Conservation (phyloP, 257 asterid species). For the Oldenlandia corymbosa region DNA sequence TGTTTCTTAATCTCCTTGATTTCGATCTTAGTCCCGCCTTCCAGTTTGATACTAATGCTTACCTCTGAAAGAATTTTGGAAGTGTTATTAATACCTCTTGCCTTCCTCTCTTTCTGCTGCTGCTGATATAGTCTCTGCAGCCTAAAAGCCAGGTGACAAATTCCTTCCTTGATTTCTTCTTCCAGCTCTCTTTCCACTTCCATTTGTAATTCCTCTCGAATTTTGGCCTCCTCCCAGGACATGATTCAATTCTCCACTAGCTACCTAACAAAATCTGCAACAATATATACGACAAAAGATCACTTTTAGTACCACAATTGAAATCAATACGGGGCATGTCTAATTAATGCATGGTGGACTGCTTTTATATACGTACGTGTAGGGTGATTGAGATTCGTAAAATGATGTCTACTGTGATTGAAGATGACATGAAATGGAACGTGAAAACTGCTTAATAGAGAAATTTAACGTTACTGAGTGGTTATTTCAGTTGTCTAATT, state of each 20-base stretch:
- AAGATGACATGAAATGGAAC: constrained; percentile 22
- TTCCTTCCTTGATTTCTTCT: constrained; percentile 59
- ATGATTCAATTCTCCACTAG: constrained; percentile 12
- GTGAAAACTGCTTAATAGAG: neutral
- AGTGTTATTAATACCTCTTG: constrained; percentile 3
- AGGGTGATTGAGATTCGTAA: constrained; percentile 7
- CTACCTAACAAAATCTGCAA: neutral
- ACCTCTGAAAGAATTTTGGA: constrained; percentile 33
- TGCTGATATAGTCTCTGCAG: constrained; percentile 55
- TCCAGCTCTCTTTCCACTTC: constrained; percentile 54
- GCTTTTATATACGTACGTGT: constrained; percentile 5
- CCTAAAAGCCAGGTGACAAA: constrained; percentile 49
- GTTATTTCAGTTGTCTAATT: constrained; percentile 23
- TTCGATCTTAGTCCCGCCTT: constrained; percentile 49
- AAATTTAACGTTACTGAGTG: constrained; percentile 12
- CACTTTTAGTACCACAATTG: neutral
- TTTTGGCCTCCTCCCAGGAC: constrained; percentile 46
- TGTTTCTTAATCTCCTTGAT: constrained; percentile 59
- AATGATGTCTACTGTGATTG: constrained; percentile 18
- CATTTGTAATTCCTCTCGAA: constrained; percentile 46
- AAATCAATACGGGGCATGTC: too few species aligned
- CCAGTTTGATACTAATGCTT: constrained; percentile 58
- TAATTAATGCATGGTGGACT: neutral
- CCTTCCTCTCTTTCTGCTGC: constrained; percentile 36
- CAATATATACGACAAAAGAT: neutral